Percentiles rank a stretch among this genome's conserved stretches.
Conservation (phyloP, 192 early-diverging fungal species). For the Podila horticola region DNA sequence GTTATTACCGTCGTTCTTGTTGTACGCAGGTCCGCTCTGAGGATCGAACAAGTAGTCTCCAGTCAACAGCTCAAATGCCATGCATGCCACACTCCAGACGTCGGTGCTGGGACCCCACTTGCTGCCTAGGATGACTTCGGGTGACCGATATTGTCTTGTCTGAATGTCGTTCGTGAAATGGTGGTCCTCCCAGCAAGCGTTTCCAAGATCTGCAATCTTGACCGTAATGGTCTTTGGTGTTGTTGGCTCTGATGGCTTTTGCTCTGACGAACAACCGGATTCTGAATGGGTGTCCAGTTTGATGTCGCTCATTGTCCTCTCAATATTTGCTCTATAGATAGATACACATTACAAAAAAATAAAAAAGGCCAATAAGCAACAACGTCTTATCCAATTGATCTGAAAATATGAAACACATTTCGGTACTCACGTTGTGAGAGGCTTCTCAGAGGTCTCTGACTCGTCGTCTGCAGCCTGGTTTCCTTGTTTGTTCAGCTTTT, state of each 20-base stretch:
- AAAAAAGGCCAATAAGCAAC: neutral
- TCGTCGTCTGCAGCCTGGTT: constrained; percentile 21
- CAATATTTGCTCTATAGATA: constrained; percentile 29
- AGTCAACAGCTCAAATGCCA: constrained; percentile 95
- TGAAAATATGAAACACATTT: neutral
- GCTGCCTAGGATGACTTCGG: constrained; percentile 95
- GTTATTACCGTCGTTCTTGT: constrained; percentile 86
- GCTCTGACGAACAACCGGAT: constrained; percentile 1
- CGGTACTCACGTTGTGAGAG: constrained; percentile 24
- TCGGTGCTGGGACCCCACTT: constrained; percentile 91
- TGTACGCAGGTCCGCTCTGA: constrained; percentile 82
- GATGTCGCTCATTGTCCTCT: constrained; percentile 50
- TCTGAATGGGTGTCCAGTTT: constrained; percentile 34
- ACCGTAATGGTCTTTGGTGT: constrained; percentile 66
- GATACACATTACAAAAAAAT: neutral
- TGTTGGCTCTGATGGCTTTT: constrained; percentile 10
- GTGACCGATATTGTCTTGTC: constrained; percentile 96
- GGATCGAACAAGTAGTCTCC: constrained; percentile 98
- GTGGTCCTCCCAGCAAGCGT: constrained; percentile 96
- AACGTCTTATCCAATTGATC: neutral
- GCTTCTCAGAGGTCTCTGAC: constrained; percentile 6
- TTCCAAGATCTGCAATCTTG: constrained; percentile 98
- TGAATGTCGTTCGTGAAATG: constrained; percentile 98
- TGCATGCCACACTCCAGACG: constrained; percentile 95
- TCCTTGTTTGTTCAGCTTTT: constrained; percentile 44